Base-by-base conservation (phyloP, 768 basidiomycete species). In the Trametes elegans region DNA sequence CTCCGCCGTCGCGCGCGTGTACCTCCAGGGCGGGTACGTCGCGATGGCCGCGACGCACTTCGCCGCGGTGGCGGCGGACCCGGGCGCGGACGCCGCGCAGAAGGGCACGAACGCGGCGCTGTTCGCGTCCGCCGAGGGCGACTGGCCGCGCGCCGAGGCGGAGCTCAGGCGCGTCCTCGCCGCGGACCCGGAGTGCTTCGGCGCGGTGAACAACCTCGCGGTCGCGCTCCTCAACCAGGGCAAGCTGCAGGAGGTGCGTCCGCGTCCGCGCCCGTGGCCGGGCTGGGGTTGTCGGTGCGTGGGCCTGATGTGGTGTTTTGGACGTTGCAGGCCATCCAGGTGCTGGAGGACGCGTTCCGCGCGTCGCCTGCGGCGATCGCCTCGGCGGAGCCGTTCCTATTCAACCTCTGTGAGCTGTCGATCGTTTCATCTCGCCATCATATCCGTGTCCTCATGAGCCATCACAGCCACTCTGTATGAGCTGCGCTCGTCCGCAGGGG, bases 331-430 rank as follows among this genome's bases (percentile, higher is more conserved):
- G 87, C 82, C 2, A 90, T 90, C 43, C 78, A 82, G 40, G 78
- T 83, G 0, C 70, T 93, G 32, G 90, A 93, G 67, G 67, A 55
- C 4, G 83, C 84, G 1, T 66, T 93, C 29, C 73, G 71, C 49
- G 66, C 78, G 3, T 87, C 88, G 1, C 91, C 91, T 2, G 79
- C 87, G 1, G 80, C 81, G 43, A 81, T 88, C 8, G 85, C 87
- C 11, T 79, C 85, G 23, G 87, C 88, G 7, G 90, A 93, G 63
- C 90, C 90, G 5, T 89, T 89, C 71, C 66, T 93, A 39, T 93
- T 93, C 71, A 93, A 93, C 59, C 75, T 93, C 7, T 88, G 91
- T 91, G 66, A 56, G 85, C n/a, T 71, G 1, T 24, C 47, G 16
- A 23, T 3, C 8, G 24, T 11, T 19, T 1, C 5, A 49, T 7